These are phyloP conservation scores for Dioszegia aurantiaca DNA, from an alignment of 768 basidiomycete species.

Conservation along the genomic window DNA sequence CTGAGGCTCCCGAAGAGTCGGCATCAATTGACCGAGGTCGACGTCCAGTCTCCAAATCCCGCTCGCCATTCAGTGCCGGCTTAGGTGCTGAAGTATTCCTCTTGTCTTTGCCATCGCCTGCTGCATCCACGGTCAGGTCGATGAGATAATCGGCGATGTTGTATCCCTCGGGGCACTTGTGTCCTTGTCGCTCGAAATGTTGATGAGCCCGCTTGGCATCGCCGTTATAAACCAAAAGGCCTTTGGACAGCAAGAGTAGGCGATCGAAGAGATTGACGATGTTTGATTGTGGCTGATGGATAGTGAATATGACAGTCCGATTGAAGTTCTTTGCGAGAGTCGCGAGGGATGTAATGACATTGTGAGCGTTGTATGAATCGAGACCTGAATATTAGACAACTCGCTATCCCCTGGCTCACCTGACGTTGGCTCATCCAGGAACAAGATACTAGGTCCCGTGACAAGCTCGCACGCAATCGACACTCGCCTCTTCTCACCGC, in stretches of 20 bases:
- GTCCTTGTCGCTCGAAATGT: constrained; percentile 75
- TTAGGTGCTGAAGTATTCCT: background rate
- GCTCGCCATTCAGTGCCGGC: background rate
- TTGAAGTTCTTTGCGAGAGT: constrained; percentile 83
- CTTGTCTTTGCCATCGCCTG: constrained; percentile 48
- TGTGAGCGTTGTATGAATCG: constrained; percentile 92
- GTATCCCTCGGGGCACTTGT: constrained; percentile 85
- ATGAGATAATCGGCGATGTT: constrained; percentile 95
- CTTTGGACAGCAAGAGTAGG: constrained; percentile 76
- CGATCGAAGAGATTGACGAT: constrained; percentile 95
- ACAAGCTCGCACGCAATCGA: constrained; percentile 98
- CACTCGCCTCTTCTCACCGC: constrained; percentile 94
- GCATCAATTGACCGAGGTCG: background rate
- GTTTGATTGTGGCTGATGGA: constrained; percentile 96
- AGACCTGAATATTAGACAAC: constrained; percentile 60
- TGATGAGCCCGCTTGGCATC: constrained; percentile 70
- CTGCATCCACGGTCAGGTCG: constrained; percentile 57
- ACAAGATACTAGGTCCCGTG: constrained; percentile 90
- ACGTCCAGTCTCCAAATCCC: constrained; percentile 35
- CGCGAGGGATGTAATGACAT: constrained; percentile 84
- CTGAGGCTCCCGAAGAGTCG: background rate
- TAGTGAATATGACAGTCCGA: constrained; percentile 93
- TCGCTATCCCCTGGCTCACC: constrained; percentile 58
- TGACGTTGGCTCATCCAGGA: constrained; percentile 95
- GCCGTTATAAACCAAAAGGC: constrained; percentile 81